These are phyloP conservation scores for Periconia sp. DNA, from an alignment of 2,329 filamentous ascomycete genomes.

Conservation along the genomic window DNA sequence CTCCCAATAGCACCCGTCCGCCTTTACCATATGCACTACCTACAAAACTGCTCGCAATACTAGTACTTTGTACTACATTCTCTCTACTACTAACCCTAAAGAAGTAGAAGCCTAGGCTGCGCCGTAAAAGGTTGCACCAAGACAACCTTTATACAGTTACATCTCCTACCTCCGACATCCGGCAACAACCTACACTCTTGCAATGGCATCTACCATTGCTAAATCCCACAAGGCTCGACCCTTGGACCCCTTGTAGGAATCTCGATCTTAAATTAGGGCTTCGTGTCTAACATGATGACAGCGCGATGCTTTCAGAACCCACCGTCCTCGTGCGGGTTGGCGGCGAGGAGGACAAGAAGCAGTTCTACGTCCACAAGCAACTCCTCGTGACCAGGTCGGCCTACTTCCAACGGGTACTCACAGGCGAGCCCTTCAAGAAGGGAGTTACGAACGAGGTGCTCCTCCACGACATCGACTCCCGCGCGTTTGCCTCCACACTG, in stretches of 20 bases:
- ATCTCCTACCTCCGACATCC: no score
- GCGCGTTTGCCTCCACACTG: background rate
- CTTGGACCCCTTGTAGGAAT: background rate
- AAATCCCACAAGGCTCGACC: background rate
- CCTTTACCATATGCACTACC: no score
- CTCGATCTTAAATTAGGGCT: background rate
- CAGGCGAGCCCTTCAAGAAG: background rate
- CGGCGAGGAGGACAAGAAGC: background rate
- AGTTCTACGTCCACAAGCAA: conserved; percentile 2
- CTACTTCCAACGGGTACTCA: conserved; percentile 4
- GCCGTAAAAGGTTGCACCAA: no score
- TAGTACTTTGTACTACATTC: no score
- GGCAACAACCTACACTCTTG: background rate
- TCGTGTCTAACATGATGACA: background rate
- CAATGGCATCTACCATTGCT: background rate
- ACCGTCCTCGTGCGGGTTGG: conserved; percentile 3
- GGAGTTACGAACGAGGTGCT: no score
- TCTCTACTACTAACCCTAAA: no score
- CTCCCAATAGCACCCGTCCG: no score
- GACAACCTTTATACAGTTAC: no score
- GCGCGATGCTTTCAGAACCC: background rate
- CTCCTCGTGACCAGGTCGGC: conserved; percentile 1
- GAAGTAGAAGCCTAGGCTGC: no score
- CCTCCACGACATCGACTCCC: background rate
- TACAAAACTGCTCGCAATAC: no score